Evolutionary conservation across 495 filamentous ascomycete species (phyloP).

Genomic region (Penicillium argentinense): DNA sequence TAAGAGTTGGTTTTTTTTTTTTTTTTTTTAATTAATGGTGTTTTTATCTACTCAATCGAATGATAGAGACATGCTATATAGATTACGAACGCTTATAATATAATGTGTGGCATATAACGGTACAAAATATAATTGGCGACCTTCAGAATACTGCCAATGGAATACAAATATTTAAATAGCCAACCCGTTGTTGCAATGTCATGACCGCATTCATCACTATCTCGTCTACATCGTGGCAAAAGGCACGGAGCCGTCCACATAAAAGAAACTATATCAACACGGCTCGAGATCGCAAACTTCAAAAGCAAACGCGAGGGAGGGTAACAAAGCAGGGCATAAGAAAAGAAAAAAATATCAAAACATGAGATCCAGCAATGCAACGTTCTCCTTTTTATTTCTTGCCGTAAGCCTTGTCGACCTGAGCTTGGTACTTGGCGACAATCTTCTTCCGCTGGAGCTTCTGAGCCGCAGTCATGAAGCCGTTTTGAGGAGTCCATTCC

Average conservation of each 20-base stretch:
- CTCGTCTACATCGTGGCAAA: slow-evolving; percentile 21
- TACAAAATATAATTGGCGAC: too few relatives aligned
- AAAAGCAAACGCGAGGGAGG: slow-evolving; percentile 16
- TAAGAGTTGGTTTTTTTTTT: too few relatives aligned
- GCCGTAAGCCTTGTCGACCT: slow-evolving; percentile 51
- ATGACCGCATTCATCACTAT: slow-evolving; percentile 25
- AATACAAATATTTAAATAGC: neutral
- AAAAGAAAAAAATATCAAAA: slow-evolving; percentile 8
- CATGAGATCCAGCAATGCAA: slow-evolving; percentile 1
- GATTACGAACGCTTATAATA: too few relatives aligned
- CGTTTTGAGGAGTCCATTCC: slow-evolving; percentile 95
- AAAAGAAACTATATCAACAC: slow-evolving; percentile 16
- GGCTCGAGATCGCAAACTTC: slow-evolving; percentile 11
- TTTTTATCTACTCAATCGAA: too few relatives aligned
- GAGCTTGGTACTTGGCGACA: slow-evolving; percentile 40
- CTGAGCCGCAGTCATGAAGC: slow-evolving; percentile 55
- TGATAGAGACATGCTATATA: too few relatives aligned
- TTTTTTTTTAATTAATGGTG: too few relatives aligned
- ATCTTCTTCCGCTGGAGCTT: slow-evolving; percentile 59
- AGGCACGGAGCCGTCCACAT: slow-evolving; percentile 5
- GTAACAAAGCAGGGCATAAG: slow-evolving; percentile 13
- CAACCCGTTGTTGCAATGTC: slow-evolving; percentile 8
- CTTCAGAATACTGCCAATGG: too few relatives aligned
- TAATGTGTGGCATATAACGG: neutral
- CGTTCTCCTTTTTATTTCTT: slow-evolving; percentile 35